Percentiles rank a stretch among this genome's conserved stretches.
These are phyloP conservation scores for Tephrocybe rancida DNA, from an alignment of 768 basidiomycete species.

Conservation along the genomic window DNA sequence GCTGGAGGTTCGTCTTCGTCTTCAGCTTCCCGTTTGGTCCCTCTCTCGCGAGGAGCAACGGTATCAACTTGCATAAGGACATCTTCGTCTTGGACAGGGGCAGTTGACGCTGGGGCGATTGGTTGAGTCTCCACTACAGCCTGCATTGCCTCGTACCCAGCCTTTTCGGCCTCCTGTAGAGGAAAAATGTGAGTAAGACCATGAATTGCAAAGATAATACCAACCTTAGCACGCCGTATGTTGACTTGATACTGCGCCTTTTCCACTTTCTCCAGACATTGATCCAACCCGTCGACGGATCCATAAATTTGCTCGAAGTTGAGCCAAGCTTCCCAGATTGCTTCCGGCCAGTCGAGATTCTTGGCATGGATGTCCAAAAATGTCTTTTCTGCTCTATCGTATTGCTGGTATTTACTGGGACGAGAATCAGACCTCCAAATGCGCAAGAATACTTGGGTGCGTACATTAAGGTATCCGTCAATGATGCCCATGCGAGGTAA, in stretches of 20 bases:
- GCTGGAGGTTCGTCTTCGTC: slow-evolving; percentile 49
- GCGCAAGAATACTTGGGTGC: slow-evolving; percentile 23
- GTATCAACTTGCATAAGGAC: slow-evolving; percentile 15
- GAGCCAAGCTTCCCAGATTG: slow-evolving; percentile 88
- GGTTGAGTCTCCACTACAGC: slow-evolving; percentile 43
- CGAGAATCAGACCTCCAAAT: not conserved
- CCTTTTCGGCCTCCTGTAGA: slow-evolving; percentile 65
- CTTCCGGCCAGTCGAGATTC: slow-evolving; percentile 94
- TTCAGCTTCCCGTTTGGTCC: slow-evolving; percentile 68
- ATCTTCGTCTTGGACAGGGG: slow-evolving; percentile 20
- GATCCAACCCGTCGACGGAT: slow-evolving; percentile 63
- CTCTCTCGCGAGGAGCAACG: slow-evolving; percentile 42
- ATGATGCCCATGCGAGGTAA: slow-evolving; percentile 76
- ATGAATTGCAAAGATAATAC: slow-evolving; percentile 8
- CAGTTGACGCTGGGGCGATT: slow-evolving; percentile 31
- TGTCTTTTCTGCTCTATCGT: slow-evolving; percentile 63
- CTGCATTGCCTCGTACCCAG: slow-evolving; percentile 52
- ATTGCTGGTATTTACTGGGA: slow-evolving; percentile 50
- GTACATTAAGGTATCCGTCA: slow-evolving; percentile 75
- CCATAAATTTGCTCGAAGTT: slow-evolving; percentile 89
- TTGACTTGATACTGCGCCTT: slow-evolving; percentile 67
- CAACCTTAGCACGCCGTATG: slow-evolving; percentile 62
- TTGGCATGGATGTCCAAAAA: slow-evolving; percentile 71
- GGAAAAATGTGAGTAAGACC: not conserved
- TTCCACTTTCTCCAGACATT: slow-evolving; percentile 63